These are phyloP conservation scores for Dactylorhiza incarnata DNA, from an alignment of 106 monocot species.

Conservation along the genomic window DNA sequence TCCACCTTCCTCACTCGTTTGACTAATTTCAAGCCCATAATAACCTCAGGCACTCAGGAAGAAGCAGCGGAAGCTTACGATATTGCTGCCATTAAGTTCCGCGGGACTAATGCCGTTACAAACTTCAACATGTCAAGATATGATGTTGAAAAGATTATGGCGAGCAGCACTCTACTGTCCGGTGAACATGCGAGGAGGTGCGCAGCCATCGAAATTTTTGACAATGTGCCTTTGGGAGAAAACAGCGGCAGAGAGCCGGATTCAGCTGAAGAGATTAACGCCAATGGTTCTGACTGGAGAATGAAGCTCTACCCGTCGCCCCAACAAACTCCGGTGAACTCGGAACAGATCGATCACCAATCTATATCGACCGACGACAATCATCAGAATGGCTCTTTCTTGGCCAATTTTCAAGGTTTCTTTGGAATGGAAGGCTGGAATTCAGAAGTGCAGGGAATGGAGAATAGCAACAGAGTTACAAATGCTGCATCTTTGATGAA, in stretches of 20 bases:
- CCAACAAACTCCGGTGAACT: not conserved
- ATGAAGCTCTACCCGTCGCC: not conserved
- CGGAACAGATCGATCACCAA: not conserved
- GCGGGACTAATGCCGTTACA: slow-evolving; percentile 47
- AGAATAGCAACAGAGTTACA: not conserved
- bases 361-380: not conserved
- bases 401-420: slow-evolving; percentile 1
- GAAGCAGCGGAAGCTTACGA: slow-evolving; percentile 74
- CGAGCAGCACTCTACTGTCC: not conserved
- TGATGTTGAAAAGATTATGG: slow-evolving; percentile 22
- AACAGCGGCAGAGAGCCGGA: not conserved
- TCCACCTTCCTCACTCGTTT: not conserved
- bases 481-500: not conserved
- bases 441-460: slow-evolving; percentile 1
- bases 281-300: not conserved
- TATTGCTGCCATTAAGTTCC: slow-evolving; percentile 65
- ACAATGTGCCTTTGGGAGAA: not conserved
- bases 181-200: not conserved
- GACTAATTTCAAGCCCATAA: not conserved
- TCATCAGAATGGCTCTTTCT: not conserved
- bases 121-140: slow-evolving; percentile 47
- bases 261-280: not conserved
- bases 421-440: not conserved
- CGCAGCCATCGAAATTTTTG: not conserved
- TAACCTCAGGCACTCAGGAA: slow-evolving; percentile 37